Evolutionary conservation across 768 basidiomycete genomes (phyloP), one percentile per base, ranked within the genome.

Genomic region (Strobilomyces echinocephalus): DNA sequence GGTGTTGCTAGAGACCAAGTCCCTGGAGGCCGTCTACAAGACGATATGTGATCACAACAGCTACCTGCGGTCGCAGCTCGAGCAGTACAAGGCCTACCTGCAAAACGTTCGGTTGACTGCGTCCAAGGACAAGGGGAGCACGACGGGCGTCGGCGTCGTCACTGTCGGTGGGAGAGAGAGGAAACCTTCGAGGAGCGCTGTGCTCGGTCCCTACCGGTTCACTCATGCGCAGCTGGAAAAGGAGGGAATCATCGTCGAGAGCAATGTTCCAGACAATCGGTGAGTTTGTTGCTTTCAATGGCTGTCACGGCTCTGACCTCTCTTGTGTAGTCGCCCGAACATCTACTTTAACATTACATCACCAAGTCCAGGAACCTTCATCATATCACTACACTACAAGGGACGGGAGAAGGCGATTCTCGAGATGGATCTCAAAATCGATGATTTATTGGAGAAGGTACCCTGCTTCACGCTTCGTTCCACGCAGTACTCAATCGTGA

Each of bases 321-420:
- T 21, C 40, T 45, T 47, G 50, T 52, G 6, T 61, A 97, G 95
- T 52, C 93, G 95, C 49, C 90, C 94, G 35, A 95, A 97, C 70
- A 97, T 98, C 61, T 98, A 95, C 76, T 98, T 98, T 82, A 97
- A 95, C 66, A 94, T 99, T 69, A 95, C 91, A 26, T 97, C 95
- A 33, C 97, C 97, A 2, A 91, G 92, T 8, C 95, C 97, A 0
- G 97, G 97, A 44, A 97, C 97, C 9, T 99, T 97, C 72, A 95
- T 99, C 69, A 99, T 99, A 59, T 97, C 95, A 4, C 77, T 99
- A 49, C 95, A 98, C 71, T 99, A 98, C 76, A 97, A 97, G 72
- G 97, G 97, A 39, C 83, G 97, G 18, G 97, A 99, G 66, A 97
- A 97, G 75, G 95, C 97, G 16, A 98, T 99, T 62, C 81, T 98